Percentiles rank a stretch among this genome's conserved stretches.
Evolutionary conservation across 2,329 filamentous ascomycete species (phyloP).

Genomic region (Hirsutella rhossiliensis): DNA sequence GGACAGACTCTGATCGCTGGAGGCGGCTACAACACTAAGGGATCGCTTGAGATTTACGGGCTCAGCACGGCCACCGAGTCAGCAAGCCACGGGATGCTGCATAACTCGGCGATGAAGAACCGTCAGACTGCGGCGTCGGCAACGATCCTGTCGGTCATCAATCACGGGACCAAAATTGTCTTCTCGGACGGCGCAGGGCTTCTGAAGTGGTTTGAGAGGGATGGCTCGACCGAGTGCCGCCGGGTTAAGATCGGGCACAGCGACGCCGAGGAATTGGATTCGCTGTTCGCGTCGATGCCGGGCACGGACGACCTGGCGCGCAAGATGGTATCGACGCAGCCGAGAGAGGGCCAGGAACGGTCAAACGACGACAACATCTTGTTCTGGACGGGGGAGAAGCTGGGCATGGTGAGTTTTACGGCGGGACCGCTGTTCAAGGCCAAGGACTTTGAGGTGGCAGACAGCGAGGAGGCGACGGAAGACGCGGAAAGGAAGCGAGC

Average conservation of each 20-base stretch:
- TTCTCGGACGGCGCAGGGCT: conserved; percentile 76
- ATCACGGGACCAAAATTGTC: conserved; percentile 72
- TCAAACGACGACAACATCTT: conserved; percentile 56
- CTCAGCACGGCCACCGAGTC: conserved; percentile 25
- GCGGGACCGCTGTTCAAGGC: conserved; percentile 33
- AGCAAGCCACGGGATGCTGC: conserved; percentile 14
- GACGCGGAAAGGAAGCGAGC: conserved; percentile 42
- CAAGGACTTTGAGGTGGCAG: conserved; percentile 37
- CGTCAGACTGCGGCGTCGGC: conserved; percentile 71
- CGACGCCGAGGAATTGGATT: conserved; percentile 30
- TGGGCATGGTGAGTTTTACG: conserved; percentile 61
- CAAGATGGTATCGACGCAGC: conserved; percentile 58
- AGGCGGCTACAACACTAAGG: conserved; percentile 85
- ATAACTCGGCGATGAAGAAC: conserved; percentile 54
- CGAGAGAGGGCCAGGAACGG: conserved; percentile 16
- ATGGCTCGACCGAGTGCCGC: conserved; percentile 54
- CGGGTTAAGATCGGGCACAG: conserved; percentile 43
- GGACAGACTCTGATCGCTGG: conserved; percentile 66
- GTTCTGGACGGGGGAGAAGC: conserved; percentile 77
- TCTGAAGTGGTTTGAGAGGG: conserved; percentile 83
- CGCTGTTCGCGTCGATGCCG: conserved; percentile 38
- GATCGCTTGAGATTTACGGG: conserved; percentile 78
- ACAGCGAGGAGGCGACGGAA: conserved; percentile 25
- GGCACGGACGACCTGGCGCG: conserved; percentile 62
- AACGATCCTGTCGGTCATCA: conserved; percentile 69